phyloP scores from a whole-genome alignment of 306 rosid species.

The Chamaecrista fasciculata region DNA sequence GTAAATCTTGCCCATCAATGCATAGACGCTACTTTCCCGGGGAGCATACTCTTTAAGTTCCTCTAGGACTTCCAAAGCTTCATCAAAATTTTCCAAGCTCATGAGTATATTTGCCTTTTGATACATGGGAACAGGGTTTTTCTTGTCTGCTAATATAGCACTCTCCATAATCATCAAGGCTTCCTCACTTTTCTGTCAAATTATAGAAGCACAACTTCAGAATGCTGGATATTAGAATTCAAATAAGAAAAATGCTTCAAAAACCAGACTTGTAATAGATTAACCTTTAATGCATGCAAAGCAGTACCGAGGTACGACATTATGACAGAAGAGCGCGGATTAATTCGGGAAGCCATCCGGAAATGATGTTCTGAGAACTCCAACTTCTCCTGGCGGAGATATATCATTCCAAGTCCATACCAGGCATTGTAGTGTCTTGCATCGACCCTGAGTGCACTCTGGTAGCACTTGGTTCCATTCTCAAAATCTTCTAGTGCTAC shows the following conservation, averaged over 20 bases:
- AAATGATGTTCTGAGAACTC: constrained; percentile 96
- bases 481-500: constrained; percentile 96
- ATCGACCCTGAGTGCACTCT: constrained; percentile 88
- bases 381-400: constrained; percentile 90
- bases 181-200: constrained; percentile 75
- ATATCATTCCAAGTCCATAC: constrained; percentile 98
- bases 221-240: constrained; percentile 5
- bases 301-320: constrained; percentile 92
- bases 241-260: constrained; percentile 19
- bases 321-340: constrained; percentile 85
- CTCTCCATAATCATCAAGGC: constrained; percentile 87
- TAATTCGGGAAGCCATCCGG: constrained; percentile 78
- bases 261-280: constrained; percentile 30
- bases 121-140: constrained; percentile 98
- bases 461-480: constrained; percentile 89
- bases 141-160: constrained; percentile 89
- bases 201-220: constrained; percentile 28
- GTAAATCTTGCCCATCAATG: constrained; percentile 90
- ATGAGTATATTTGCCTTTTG: constrained; percentile 91
- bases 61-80: constrained; percentile 83
- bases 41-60: constrained; percentile 93
- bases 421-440: constrained; percentile 91
- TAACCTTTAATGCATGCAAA: constrained; percentile 81
- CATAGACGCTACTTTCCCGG: constrained; percentile 90
- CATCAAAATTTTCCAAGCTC: constrained; percentile 71